Evolutionary conservation across 306 rosid species (phyloP).

Genomic region (Inga oerstediana): DNA sequence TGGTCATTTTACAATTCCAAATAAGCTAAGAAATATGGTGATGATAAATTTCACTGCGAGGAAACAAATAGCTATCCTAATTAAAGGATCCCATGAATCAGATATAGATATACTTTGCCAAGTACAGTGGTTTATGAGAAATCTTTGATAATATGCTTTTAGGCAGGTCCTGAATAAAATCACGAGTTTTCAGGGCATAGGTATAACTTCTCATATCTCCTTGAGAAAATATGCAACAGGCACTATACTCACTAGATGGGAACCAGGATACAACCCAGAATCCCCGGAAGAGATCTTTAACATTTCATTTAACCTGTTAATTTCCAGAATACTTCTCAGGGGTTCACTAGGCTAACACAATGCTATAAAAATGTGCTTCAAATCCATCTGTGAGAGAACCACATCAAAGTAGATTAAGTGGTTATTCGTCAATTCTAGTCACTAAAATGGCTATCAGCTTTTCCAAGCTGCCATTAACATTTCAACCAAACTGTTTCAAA

Average conservation of each 20-base stretch:
- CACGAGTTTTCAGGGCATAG: not conserved
- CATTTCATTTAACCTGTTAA: constrained; percentile 5
- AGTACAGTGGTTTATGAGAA: constrained; percentile 15
- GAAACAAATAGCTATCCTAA: constrained; percentile 18
- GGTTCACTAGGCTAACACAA: not conserved
- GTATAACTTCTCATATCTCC: not conserved
- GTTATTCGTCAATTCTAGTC: not conserved
- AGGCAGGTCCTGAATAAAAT: constrained; percentile 7
- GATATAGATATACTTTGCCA: not conserved
- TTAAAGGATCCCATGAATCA: not conserved
- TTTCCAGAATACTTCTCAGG: constrained; percentile 12
- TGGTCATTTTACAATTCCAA: constrained; percentile 28
- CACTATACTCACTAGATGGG: constrained; percentile 13
- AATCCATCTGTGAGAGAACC: constrained; percentile 21
- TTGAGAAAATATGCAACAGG: constrained; percentile 18
- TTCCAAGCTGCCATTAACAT: constrained; percentile 14
- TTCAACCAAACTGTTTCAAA: not conserved
- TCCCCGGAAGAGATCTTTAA: constrained; percentile 17
- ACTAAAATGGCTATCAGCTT: constrained; percentile 16
- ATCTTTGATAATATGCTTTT: not conserved
- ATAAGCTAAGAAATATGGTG: constrained; percentile 1
- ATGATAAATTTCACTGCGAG: constrained; percentile 5
- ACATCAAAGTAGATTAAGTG: not conserved
- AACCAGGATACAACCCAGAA: not conserved
- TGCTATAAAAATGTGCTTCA: constrained; percentile 28